A percentile compares a stretch with the other conserved stretches of the same genome.
These are phyloP conservation scores for Maudiozyma humilis DNA, from an alignment of 1,139 yeast genomes.

Conservation along the genomic window DNA sequence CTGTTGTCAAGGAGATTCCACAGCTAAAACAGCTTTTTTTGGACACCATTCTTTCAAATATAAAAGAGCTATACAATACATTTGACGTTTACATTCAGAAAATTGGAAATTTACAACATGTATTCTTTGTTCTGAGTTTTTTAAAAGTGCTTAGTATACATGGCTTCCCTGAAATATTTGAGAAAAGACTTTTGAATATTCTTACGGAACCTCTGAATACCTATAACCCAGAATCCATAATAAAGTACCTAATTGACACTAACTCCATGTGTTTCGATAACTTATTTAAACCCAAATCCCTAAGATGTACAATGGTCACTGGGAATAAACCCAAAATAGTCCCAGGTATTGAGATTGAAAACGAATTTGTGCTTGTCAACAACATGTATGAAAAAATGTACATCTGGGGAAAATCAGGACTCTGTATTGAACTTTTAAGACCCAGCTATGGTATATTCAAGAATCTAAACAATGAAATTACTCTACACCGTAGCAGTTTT, in stretches of 20 bases:
- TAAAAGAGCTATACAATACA: neutral
- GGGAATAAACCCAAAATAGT: neutral
- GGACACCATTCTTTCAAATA: neutral
- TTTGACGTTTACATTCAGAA: neutral
- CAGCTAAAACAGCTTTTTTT: neutral
- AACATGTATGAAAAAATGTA: conserved; percentile 12
- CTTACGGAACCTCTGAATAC: neutral
- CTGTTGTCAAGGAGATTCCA: neutral
- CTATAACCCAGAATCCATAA: neutral
- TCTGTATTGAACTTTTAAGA: conserved; percentile 16
- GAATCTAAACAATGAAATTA: conserved; percentile 12
- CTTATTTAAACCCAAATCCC: neutral
- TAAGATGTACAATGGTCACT: neutral
- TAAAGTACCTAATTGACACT: neutral
- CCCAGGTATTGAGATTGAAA: neutral
- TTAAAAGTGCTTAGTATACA: neutral
- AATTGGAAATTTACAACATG: neutral
- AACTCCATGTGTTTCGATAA: neutral
- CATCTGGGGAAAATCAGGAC: conserved; percentile 17
- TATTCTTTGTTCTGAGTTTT: neutral
- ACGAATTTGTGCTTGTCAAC: conserved; percentile 9
- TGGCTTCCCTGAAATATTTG: neutral
- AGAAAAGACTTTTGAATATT: no score
- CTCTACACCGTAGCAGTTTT: neutral
- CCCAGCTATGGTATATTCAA: conserved; percentile 10